These are phyloP conservation scores for Coccomyxa sp. DNA, from an alignment of 139 green algal genomes.

Conservation along the genomic window DNA sequence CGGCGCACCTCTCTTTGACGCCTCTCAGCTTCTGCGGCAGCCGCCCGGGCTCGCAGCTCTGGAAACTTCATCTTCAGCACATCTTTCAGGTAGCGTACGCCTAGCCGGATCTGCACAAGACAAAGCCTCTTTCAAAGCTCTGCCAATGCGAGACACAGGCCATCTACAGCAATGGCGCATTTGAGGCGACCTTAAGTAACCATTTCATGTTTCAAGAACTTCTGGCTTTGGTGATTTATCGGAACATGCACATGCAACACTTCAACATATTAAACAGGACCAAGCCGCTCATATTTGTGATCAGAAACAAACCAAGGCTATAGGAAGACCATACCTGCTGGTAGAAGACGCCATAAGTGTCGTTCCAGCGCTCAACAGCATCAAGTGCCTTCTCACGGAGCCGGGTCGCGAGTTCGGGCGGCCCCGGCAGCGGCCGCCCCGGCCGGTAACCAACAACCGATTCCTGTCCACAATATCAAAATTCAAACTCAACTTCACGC, in stretches of 20 bases:
- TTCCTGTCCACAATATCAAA: not conserved
- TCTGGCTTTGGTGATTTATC: not conserved
- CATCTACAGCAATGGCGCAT: not conserved
- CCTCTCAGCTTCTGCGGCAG: slow-evolving; percentile 10
- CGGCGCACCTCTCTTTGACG: slow-evolving; percentile 1
- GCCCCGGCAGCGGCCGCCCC: slow-evolving; percentile 30
- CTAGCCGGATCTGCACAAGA: slow-evolving; percentile 15
- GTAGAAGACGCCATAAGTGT: slow-evolving; percentile 20
- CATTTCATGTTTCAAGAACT: not conserved
- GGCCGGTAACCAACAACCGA: slow-evolving; percentile 21
- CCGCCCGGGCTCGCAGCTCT: slow-evolving; percentile 11
- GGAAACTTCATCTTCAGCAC: slow-evolving; percentile 31
- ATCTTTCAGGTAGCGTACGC: slow-evolving; percentile 25
- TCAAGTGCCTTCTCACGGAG: slow-evolving; percentile 22
- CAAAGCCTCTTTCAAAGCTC: not conserved
- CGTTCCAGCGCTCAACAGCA: slow-evolving; percentile 30
- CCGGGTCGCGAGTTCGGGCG: slow-evolving; percentile 9
- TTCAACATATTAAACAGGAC: not conserved
- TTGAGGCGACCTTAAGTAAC: not conserved
- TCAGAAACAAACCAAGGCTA: not conserved
- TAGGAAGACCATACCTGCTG: slow-evolving; percentile 20
- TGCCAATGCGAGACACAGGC: too few relatives aligned
- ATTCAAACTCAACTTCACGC: too few relatives aligned
- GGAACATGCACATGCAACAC: not conserved
- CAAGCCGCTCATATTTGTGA: not conserved